Evolutionary conservation across 1,284 basidiomycete species (phyloP), one percentile per base, ranked within the genome.

Genomic region (Macrocystidia cucumis): DNA sequence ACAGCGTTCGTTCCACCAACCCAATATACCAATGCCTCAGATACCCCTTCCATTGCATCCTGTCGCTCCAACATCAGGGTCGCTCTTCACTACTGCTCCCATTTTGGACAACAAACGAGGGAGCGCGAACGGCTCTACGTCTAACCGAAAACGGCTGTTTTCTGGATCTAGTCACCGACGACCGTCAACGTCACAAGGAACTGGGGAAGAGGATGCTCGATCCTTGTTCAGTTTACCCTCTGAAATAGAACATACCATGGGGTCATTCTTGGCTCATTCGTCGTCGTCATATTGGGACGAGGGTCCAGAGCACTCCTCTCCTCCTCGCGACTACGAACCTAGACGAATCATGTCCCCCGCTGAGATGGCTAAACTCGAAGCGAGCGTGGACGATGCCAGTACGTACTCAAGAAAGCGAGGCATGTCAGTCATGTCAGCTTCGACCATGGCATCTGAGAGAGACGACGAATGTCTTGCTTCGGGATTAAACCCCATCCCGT

Each of bases 311-410:
- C 58, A 63, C 29, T n/a, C 44, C n/a, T 43, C 49, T 12, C 42
- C 40, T 6, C 32, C 40, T 7, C 37, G 49, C 14, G 75, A 79
- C 16, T 77, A 76, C 50, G 62, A 59, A 3, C 73, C 76, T 7
- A 73, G 78, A 49, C 72, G 70, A 29, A 82, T 78, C 44, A 69
- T 80, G 66, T 73, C 77, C 9, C 73, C 75, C 11, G 75, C 72
- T 14, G 74, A 81, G 37, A 67, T 81, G 61, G 63, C 74, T 18
- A 63, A 65, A 50, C 54, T 81, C 6, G 77, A 78, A 48, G 72
- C 70, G 22, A 64, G 60, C 19, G 55, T 67, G 11, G 57, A 59
- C 38, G 50, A 52, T 24, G 42, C 56, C 30, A 48, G 50, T 37
- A 34, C 40, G 20, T 35, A 43, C 25, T 42, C 38, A 2, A 58